Conservation (phyloP, 805 yeast genomes). For the Jamesozyma hellenica region DNA sequence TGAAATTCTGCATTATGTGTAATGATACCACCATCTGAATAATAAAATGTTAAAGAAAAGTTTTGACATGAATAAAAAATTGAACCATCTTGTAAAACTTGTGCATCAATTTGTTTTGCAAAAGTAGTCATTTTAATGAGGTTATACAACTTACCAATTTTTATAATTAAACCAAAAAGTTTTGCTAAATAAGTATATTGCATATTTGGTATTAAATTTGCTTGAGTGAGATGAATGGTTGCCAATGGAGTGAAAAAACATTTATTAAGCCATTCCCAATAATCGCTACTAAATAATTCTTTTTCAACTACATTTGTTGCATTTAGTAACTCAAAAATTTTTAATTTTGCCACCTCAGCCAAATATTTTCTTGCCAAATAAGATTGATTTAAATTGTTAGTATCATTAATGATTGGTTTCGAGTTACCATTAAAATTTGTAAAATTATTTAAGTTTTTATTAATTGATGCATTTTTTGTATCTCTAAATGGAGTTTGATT, state of each 20-base stretch:
- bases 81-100: constrained; percentile 43
- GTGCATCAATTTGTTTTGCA: constrained; percentile 41
- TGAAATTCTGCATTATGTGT: constrained; percentile 51
- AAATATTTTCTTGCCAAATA: constrained; percentile 17
- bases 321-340: constrained; percentile 41
- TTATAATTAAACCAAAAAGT: constrained; percentile 19
- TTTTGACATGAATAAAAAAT: constrained; percentile 46
- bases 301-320: constrained; percentile 31
- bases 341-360: constrained; percentile 40
- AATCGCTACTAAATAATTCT: neutral
- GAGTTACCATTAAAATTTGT: too few relatives aligned
- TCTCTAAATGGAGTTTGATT: too few relatives aligned
- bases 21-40: constrained; percentile 62
- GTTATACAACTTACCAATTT: constrained; percentile 41
- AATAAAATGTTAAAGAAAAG: constrained; percentile 40
- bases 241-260: constrained; percentile 1
- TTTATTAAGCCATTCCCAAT: neutral
- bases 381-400: neutral
- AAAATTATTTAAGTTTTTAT: too few relatives aligned
- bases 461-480: too few relatives aligned
- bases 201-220: neutral
- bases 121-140: constrained; percentile 42
- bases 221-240: neutral
- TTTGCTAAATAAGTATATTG: neutral
- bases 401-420: too few relatives aligned